phyloP scores from a whole-genome alignment of 2,329 filamentous ascomycete species.

The Leptodontidium sp. region DNA sequence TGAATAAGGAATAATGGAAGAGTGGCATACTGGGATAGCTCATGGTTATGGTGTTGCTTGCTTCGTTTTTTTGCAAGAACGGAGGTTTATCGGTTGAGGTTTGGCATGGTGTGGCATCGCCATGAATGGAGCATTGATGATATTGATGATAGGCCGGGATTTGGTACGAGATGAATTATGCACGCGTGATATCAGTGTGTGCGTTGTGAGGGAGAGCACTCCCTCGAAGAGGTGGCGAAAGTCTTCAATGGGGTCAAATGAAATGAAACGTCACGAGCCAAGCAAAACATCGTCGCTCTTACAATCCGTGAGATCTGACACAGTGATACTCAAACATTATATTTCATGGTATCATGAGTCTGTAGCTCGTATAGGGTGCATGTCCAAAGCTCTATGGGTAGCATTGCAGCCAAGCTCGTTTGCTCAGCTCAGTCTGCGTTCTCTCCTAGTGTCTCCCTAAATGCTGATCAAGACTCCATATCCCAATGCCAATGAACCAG shows the following conservation, averaged over 20 bases:
- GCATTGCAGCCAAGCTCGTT: background rate
- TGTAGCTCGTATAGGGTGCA: constrained; percentile 1
- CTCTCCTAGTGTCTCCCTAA: constrained; percentile 14
- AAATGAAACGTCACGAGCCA: background rate
- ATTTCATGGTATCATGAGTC: constrained; percentile 6
- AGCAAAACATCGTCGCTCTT: background rate
- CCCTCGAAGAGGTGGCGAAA: background rate
- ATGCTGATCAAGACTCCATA: constrained; percentile 31
- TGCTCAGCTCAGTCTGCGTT: background rate
- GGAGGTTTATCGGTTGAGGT: background rate
- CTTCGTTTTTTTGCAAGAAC: background rate
- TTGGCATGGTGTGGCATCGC: background rate
- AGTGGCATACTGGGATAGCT: background rate
- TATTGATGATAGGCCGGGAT: background rate
- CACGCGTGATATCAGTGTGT: background rate
- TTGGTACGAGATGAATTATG: background rate
- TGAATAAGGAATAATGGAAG: background rate
- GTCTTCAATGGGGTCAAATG: background rate
- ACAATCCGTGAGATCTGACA: background rate
- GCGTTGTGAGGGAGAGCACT: background rate
- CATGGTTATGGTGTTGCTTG: background rate
- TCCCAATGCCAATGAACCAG: constrained; percentile 22
- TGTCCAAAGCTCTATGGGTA: background rate
- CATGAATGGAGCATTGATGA: background rate
- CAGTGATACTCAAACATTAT: constrained; percentile 3